A percentile compares a stretch with the other conserved stretches of the same genome.
Conservation (phyloP, 441 rosid genomes). For the Kokia cookei region DNA sequence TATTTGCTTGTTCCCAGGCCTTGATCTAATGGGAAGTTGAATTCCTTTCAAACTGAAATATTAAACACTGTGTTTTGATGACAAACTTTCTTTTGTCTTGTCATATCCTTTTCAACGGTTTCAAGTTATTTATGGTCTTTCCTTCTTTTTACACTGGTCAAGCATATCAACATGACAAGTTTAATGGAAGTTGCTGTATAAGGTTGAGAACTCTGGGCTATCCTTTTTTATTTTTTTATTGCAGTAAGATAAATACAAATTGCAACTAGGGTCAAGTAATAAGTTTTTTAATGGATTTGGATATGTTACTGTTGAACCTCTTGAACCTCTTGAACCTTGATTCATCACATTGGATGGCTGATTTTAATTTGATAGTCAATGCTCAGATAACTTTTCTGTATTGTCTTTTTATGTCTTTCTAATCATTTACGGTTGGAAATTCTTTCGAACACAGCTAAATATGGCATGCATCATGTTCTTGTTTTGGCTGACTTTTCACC, state of each 20-base stretch:
- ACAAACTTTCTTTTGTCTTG: neutral
- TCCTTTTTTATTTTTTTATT: neutral
- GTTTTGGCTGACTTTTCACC: constrained; percentile 76
- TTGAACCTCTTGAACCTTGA: neutral
- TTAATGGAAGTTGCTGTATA: neutral
- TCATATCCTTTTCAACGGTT: neutral
- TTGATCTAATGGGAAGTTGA: neutral
- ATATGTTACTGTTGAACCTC: neutral
- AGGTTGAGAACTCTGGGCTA: too few species aligned
- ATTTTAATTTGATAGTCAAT: neutral
- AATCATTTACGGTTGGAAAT: neutral
- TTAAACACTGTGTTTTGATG: neutral
- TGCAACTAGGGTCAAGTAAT: neutral
- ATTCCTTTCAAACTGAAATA: neutral
- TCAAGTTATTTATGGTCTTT: neutral
- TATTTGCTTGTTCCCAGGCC: neutral
- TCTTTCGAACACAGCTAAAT: constrained; percentile 51
- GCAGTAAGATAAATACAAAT: neutral
- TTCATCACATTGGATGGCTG: neutral
- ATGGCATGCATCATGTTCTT: constrained; percentile 81
- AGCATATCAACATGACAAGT: neutral
- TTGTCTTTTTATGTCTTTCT: neutral
- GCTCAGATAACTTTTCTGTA: neutral
- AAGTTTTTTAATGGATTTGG: neutral
- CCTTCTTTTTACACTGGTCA: neutral